Percentiles rank a stretch among this genome's conserved stretches.
These are phyloP conservation scores for Thraustochytrium sp. DNA, from an alignment of 352 stramenopile genomes.

Conservation along the genomic window DNA sequence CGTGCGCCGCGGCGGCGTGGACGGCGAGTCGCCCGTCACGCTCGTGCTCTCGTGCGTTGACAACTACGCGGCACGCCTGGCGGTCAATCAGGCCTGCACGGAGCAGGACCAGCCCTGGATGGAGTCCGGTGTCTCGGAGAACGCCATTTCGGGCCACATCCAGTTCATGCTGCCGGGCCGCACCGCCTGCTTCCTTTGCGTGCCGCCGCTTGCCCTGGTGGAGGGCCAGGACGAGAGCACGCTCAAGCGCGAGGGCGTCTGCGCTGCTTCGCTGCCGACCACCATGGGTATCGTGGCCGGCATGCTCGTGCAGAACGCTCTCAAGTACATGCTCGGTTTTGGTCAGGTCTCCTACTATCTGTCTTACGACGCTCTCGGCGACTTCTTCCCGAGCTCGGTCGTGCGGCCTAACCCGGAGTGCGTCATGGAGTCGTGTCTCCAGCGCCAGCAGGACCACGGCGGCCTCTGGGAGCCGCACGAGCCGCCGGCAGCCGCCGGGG, in stretches of 20 bases:
- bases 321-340: slow-evolving; percentile 75
- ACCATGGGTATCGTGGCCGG: slow-evolving; percentile 78
- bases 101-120: slow-evolving; percentile 76
- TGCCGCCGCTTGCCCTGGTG: slow-evolving; percentile 73
- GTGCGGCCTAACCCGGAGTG: slow-evolving; percentile 75
- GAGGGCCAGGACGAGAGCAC: slow-evolving; percentile 74
- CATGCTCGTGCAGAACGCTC: slow-evolving; percentile 73
- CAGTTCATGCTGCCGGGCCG: slow-evolving; percentile 71
- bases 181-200: slow-evolving; percentile 77
- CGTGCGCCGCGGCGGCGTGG: slow-evolving; percentile 63
- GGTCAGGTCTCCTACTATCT: slow-evolving; percentile 76
- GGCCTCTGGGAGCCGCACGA: slow-evolving; percentile 64
- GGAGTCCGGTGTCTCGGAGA: slow-evolving; percentile 79
- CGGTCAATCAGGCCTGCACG: slow-evolving; percentile 77
- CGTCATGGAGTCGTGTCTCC: slow-evolving; percentile 65
- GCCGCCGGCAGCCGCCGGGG: slow-evolving; percentile 56
- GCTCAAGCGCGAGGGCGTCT: slow-evolving; percentile 76
- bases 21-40: slow-evolving; percentile 59
- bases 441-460: slow-evolving; percentile 58
- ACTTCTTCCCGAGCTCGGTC: slow-evolving; percentile 72
- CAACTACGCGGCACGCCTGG: slow-evolving; percentile 75
- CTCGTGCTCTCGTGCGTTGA: slow-evolving; percentile 78
- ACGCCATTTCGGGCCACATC: slow-evolving; percentile 78
- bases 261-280: slow-evolving; percentile 73
- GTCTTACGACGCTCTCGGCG: slow-evolving; percentile 73